phyloP scores from a whole-genome alignment of 805 yeast genomes.

The Candida germanica region DNA sequence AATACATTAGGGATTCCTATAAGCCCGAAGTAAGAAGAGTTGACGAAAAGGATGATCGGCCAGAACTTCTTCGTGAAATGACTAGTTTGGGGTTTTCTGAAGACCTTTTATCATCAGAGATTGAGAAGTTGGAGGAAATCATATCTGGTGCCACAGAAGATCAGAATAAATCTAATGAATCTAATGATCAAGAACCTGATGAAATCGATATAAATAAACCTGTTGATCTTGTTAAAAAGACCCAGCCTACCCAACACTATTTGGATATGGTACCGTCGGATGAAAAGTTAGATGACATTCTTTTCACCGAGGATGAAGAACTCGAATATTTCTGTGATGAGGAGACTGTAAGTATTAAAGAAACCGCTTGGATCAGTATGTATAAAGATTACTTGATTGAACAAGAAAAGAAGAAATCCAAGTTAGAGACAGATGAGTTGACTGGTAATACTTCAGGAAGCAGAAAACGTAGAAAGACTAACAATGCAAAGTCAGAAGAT shows the following conservation, averaged over 20 bases:
- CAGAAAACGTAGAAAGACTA: constrained; percentile 39
- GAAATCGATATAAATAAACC: constrained; percentile 31
- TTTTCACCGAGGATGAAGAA: constrained; percentile 68
- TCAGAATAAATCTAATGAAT: not conserved
- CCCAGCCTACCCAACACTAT: constrained; percentile 59
- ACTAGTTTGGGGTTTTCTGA: constrained; percentile 1
- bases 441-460: constrained; percentile 63
- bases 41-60: not conserved
- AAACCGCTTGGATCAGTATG: constrained; percentile 83
- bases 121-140: not conserved
- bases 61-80: constrained; percentile 3
- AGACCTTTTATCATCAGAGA: not conserved
- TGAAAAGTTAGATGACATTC: constrained; percentile 57
- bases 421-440: constrained; percentile 80
- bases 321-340: constrained; percentile 63
- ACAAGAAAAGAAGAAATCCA: constrained; percentile 80
- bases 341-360: constrained; percentile 48
- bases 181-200: constrained; percentile 3
- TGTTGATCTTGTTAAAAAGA: constrained; percentile 45
- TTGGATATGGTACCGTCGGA: constrained; percentile 55
- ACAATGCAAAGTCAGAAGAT: constrained; percentile 14
- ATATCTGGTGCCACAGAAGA: no score
- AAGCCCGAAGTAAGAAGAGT: no score
- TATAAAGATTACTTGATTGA: constrained; percentile 83
- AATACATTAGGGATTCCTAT: no score